Evolutionary conservation across 106 monocot genomes (phyloP), one percentile per base, ranked within the genome.

Genomic region (Dioscorea alata): DNA sequence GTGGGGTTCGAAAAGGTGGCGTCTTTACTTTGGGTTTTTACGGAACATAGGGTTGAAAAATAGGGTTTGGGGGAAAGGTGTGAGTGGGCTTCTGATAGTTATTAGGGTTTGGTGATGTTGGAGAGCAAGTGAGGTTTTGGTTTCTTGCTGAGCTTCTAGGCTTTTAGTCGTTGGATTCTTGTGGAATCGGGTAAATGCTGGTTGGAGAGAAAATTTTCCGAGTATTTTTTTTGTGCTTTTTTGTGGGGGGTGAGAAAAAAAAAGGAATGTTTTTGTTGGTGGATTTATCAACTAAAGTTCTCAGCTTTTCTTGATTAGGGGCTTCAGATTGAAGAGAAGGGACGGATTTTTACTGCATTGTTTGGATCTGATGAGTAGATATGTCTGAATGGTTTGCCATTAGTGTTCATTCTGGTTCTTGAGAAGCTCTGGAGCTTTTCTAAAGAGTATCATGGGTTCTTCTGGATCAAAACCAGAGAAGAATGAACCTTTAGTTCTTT

Each of bases 401-500:
- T 32, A 33, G 10, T 13, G 33, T 63, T 32, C 33, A 13, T 18
- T 5, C 18, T 42, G 23, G 25, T 52, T 52, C 17, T 21, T 51
- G 67, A 67, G 24, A 49, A 67, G 35, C 64, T 5, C 10, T 8
- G 8, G 48, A 48, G 34, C 13, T n/a, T n/a, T 8, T 42, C 42
- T 42, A 10, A 28, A 42, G 64, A 18, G 35, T 5, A 28, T n/a
- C 49, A 93, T 93, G 93, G 93, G 93, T 69, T 61, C 73, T 22
- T 78, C 89, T 10, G 50, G 62, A 33, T 89, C 93, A 48, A 93
- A 89, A 64, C 73, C 65, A 16, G 66, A 69, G 18, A 76, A 66
- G 23, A 67, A 79, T 49, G 79, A 81, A 31, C 77, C 86, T 17
- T 42, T 84, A 48, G 69, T 49, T 34, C 84, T 93, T n/a, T 93